Percentiles rank a stretch among this genome's conserved stretches.
phyloP scores from a whole-genome alignment of 225 moss, liverwort and hornwort genomes.

The Physcomitrellopsis africana region DNA sequence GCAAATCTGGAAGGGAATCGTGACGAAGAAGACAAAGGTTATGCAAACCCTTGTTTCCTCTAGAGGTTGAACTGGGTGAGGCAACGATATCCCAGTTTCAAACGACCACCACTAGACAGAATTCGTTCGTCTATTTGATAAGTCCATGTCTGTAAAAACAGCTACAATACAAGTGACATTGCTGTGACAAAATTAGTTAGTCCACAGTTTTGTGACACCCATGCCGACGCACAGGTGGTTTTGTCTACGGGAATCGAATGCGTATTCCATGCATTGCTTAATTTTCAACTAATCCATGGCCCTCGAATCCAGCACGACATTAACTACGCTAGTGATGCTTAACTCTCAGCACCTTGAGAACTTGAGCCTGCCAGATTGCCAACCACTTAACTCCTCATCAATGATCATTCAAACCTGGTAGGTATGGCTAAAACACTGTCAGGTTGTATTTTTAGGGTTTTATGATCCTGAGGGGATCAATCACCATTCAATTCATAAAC shows the following conservation, averaged over 20 bases:
- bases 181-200: background rate
- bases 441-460: no score
- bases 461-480: no score
- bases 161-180: background rate
- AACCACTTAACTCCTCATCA: no score
- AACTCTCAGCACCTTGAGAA: no score
- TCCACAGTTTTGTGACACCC: background rate
- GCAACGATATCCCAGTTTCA: background rate
- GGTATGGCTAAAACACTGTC: no score
- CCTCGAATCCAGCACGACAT: background rate
- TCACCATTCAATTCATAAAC: no score
- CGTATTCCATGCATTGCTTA: background rate
- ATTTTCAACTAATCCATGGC: background rate
- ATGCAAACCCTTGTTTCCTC: constrained; percentile 13
- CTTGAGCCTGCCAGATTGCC: no score
- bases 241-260: background rate
- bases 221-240: background rate
- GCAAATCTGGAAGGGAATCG: background rate
- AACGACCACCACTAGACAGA: background rate
- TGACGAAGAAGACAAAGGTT: constrained; percentile 6
- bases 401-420: no score
- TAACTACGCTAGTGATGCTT: no score
- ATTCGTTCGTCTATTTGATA: background rate
- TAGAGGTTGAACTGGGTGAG: background rate
- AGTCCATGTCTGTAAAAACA: background rate